A percentile compares a stretch with the other conserved stretches of the same genome.
These are phyloP conservation scores for Phytophthora cactorum DNA, from an alignment of 352 stramenopile species.

Conservation along the genomic window DNA sequence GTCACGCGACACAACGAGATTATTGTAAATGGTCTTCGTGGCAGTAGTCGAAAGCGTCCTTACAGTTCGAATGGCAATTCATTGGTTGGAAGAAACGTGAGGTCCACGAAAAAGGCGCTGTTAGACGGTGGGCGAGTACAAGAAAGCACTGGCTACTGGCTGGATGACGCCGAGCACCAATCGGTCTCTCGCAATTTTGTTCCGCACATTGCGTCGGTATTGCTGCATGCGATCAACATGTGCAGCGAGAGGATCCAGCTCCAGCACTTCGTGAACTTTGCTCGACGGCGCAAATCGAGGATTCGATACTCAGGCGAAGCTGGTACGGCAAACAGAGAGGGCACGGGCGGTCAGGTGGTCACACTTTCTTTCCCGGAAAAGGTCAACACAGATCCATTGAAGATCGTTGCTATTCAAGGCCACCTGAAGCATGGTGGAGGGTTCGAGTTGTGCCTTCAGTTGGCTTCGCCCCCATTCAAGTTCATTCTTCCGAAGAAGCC, in stretches of 20 bases:
- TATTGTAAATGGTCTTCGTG: slow-evolving; percentile 30
- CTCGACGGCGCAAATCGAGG: slow-evolving; percentile 76
- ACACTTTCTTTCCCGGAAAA: slow-evolving; percentile 89
- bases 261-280: slow-evolving; percentile 90
- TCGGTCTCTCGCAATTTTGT: slow-evolving; percentile 41
- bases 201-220: slow-evolving; percentile 75
- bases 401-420: slow-evolving; percentile 80
- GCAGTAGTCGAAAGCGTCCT: slow-evolving; percentile 45
- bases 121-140: slow-evolving; percentile 33
- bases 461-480: slow-evolving; percentile 65
- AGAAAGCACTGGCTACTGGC: slow-evolving; percentile 38
- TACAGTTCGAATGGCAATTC: slow-evolving; percentile 24
- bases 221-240: slow-evolving; percentile 86
- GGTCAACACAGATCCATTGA: slow-evolving; percentile 81
- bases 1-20: slow-evolving; percentile 59
- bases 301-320: slow-evolving; percentile 88
- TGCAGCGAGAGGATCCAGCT: slow-evolving; percentile 87
- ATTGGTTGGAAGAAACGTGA: slow-evolving; percentile 24
- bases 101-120: slow-evolving; percentile 43
- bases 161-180: slow-evolving; percentile 34
- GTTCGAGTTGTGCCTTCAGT: slow-evolving; percentile 80
- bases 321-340: slow-evolving; percentile 49
- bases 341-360: slow-evolving; percentile 84
- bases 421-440: slow-evolving; percentile 79
- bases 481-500: slow-evolving; percentile 72